A percentile compares a stretch with the other conserved stretches of the same genome.
These are phyloP conservation scores for Coemansia sp. DNA, from an alignment of 192 early-diverging fungal genomes.

Conservation along the genomic window DNA sequence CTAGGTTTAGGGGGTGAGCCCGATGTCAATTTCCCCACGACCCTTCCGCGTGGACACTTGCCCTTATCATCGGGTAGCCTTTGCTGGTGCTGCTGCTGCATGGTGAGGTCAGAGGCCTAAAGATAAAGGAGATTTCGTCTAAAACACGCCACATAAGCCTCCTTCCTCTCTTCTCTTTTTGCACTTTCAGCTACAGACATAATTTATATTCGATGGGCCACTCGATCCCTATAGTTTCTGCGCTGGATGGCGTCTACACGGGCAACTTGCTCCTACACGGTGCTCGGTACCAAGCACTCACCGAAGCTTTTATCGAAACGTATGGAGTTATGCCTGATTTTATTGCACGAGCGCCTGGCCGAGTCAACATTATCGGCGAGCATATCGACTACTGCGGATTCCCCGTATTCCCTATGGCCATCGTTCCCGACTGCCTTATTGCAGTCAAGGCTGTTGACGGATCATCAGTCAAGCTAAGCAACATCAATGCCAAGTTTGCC, in stretches of 20 bases:
- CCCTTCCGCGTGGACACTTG: background rate
- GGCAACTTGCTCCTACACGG: constrained; percentile 18
- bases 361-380: constrained; percentile 98
- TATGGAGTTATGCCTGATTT: constrained; percentile 83
- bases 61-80: background rate
- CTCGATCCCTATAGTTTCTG: constrained; percentile 10
- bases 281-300: constrained; percentile 33
- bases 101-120: background rate
- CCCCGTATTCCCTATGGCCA: constrained; percentile 95
- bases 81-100: background rate
- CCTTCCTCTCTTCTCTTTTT: background rate
- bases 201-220: background rate
- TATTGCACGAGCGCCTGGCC: constrained; percentile 86
- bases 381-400: constrained; percentile 97
- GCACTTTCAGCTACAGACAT: background rate
- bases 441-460: constrained; percentile 18
- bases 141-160: background rate
- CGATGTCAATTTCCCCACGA: background rate
- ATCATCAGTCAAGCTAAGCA: constrained; percentile 13
- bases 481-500: constrained; percentile 12
- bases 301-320: constrained; percentile 54
- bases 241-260: constrained; percentile 15
- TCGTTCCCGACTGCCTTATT: constrained; percentile 63
- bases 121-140: background rate
- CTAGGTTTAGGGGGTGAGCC: background rate